A percentile compares a stretch with the other conserved stretches of the same genome.
phyloP scores from a whole-genome alignment of 1,139 yeast species.

The Pichia sp. region DNA sequence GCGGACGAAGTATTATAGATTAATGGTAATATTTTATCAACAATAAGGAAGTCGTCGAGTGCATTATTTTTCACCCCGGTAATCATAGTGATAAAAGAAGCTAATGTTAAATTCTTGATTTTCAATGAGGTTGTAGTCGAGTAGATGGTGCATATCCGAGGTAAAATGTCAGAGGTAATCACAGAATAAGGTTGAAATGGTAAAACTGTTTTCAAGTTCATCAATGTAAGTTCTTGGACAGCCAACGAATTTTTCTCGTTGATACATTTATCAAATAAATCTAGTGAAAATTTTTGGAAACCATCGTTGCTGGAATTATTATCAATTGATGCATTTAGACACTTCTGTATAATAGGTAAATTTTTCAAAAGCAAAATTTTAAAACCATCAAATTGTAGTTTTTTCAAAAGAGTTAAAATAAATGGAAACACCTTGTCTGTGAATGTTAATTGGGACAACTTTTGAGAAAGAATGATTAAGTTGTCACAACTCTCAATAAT shows the following conservation, averaged over 20 bases:
- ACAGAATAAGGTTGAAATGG: conserved; percentile 70
- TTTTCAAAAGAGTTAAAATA: conserved; percentile 34
- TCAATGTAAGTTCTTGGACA: conserved; percentile 43
- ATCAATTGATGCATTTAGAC: conserved; percentile 38
- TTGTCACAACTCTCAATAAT: conserved; percentile 54
- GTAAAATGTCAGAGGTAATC: conserved; percentile 68
- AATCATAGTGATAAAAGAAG: conserved; percentile 57
- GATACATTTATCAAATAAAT: conserved; percentile 30
- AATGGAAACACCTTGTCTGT: conserved; percentile 63
- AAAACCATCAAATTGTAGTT: conserved; percentile 31
- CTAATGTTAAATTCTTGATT: conserved; percentile 68
- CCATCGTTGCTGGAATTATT: conserved; percentile 27
- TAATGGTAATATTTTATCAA: conserved; percentile 75
- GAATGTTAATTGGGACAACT: conserved; percentile 71
- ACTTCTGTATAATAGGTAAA: conserved; percentile 45
- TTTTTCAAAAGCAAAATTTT: conserved; percentile 36
- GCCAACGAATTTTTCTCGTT: conserved; percentile 15
- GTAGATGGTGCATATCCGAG: conserved; percentile 66
- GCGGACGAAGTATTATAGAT: conserved; percentile 37
- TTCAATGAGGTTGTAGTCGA: conserved; percentile 78
- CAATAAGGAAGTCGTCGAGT: conserved; percentile 67
- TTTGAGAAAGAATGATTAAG: conserved; percentile 57
- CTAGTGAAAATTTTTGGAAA: conserved; percentile 27
- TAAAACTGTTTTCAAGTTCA: conserved; percentile 50
- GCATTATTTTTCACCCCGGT: conserved; percentile 42